Percentiles rank a stretch among this genome's conserved stretches.
Conservation (phyloP, 1,284 basidiomycete genomes). For the Tetrapyrgos nigripes region DNA sequence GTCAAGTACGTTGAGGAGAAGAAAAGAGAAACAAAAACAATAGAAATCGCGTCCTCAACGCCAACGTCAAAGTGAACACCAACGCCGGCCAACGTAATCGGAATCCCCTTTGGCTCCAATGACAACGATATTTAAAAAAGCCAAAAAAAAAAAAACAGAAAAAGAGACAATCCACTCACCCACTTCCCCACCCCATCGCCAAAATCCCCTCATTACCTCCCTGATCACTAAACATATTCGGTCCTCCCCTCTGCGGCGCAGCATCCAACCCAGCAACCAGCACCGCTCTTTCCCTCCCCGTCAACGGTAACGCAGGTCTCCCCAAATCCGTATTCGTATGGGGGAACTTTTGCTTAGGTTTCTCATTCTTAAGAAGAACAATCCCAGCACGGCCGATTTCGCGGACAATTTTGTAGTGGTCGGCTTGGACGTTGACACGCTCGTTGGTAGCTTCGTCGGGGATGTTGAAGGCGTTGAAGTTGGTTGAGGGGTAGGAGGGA, state of each 20-base stretch:
- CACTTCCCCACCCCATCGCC: slow-evolving; percentile 87
- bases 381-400: slow-evolving; percentile 80
- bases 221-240: slow-evolving; percentile 76
- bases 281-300: slow-evolving; percentile 59
- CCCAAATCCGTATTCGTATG: no score
- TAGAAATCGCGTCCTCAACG: no score
- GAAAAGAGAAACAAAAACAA: no score
- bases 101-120: no score
- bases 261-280: slow-evolving; percentile 75
- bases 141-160: background rate
- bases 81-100: no score
- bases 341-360: slow-evolving; percentile 25
- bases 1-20: no score
- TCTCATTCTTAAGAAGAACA: slow-evolving; percentile 83
- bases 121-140: background rate
- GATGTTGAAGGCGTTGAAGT: slow-evolving; percentile 66
- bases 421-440: slow-evolving; percentile 78
- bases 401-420: slow-evolving; percentile 75
- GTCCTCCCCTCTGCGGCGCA: slow-evolving; percentile 70
- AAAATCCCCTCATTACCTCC: slow-evolving; percentile 73
- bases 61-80: no score
- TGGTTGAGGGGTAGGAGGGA: slow-evolving; percentile 59
- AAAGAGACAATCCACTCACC: slow-evolving; percentile 33
- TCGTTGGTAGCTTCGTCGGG: slow-evolving; percentile 60
- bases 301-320: slow-evolving; percentile 63